Evolutionary conservation across 2,329 filamentous ascomycete genomes (phyloP).

Genomic region (Aspergillus ochraceoroseus): DNA sequence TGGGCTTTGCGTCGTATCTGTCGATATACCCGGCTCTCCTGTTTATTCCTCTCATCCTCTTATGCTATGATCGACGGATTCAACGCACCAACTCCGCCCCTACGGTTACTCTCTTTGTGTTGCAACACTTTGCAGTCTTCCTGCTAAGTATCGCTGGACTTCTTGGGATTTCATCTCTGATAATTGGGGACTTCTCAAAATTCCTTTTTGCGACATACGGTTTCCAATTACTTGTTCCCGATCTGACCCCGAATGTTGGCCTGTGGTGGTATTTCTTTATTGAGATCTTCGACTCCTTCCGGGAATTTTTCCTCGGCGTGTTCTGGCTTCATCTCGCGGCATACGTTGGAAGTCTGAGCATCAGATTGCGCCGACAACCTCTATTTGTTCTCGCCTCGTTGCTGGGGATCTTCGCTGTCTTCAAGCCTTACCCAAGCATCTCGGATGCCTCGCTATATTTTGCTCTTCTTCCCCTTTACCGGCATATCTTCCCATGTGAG

Average conservation of each 20-base stretch:
- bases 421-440: slow-evolving; percentile 94
- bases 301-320: slow-evolving; percentile 92
- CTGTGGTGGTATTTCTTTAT: slow-evolving; percentile 99
- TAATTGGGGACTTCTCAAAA: no score
- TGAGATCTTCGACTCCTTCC: slow-evolving; percentile 98
- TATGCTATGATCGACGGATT: slow-evolving; percentile 67
- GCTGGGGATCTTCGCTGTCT: slow-evolving; percentile 84
- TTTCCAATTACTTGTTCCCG: slow-evolving; percentile 82
- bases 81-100: slow-evolving; percentile 31
- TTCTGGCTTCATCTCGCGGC: slow-evolving; percentile 94
- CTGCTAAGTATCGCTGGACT: slow-evolving; percentile 55
- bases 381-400: slow-evolving; percentile 80
- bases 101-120: slow-evolving; percentile 48
- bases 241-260: slow-evolving; percentile 90
- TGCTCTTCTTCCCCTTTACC: slow-evolving; percentile 73
- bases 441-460: slow-evolving; percentile 84
- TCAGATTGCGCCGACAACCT: slow-evolving; percentile 79
- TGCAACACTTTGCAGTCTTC: slow-evolving; percentile 52
- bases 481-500: slow-evolving; percentile 81
- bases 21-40: slow-evolving; percentile 88
- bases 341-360: slow-evolving; percentile 79
- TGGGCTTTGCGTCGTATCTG: slow-evolving; percentile 83
- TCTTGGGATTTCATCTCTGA: no score
- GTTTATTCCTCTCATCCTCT: slow-evolving; percentile 72
- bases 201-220: slow-evolving; percentile 87